Evolutionary conservation across 371 early-diverging fungal species (phyloP).

Genomic region (Mucor racemosus): DNA sequence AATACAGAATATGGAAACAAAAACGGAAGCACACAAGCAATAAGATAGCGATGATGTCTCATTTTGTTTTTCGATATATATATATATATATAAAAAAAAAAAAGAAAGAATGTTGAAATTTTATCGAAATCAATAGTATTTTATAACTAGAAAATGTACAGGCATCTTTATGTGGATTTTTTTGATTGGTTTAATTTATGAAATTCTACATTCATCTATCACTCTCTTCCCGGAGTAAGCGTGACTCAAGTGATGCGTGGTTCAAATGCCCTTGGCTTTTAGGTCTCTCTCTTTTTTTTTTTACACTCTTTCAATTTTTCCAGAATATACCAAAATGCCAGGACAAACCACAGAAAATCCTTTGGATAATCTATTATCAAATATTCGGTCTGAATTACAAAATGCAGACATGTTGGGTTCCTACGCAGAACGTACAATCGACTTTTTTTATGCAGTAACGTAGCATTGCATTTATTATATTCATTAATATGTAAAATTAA

Average conservation of each 20-base stretch:
- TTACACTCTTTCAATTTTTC: too few species aligned
- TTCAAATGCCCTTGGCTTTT: too few species aligned
- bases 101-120: conserved; percentile 29
- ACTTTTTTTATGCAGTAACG: conserved; percentile 34
- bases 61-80: conserved; percentile 56
- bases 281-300: neutral
- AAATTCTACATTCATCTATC: neutral
- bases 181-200: conserved; percentile 5
- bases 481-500: neutral
- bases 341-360: neutral
- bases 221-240: neutral
- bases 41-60: conserved; percentile 25
- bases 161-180: conserved; percentile 6
- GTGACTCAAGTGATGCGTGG: neutral
- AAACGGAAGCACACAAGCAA: conserved; percentile 43
- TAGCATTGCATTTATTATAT: neutral
- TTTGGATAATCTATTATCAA: neutral
- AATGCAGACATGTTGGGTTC: conserved; percentile 16
- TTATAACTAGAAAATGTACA: too few species aligned
- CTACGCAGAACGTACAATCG: conserved; percentile 24
- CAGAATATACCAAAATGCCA: neutral
- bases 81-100: conserved; percentile 66
- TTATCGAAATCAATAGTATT: neutral
- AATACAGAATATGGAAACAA: conserved; percentile 34
- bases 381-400: neutral